Conservation (phyloP, 2,329 filamentous ascomycete species). For the Albophoma yamanashiensis region DNA sequence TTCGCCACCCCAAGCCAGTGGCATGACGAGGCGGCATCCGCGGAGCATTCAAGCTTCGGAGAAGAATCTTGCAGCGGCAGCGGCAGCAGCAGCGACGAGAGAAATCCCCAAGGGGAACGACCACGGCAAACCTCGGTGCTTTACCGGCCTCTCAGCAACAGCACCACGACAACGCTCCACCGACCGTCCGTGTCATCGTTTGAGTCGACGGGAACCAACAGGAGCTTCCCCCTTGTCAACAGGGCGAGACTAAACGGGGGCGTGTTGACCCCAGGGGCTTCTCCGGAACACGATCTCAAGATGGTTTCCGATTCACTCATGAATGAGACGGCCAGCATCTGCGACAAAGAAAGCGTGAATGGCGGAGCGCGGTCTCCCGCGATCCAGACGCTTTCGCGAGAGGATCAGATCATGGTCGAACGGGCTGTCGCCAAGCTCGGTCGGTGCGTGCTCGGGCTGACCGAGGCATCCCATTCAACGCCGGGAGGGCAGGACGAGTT, state of each 20-base stretch:
- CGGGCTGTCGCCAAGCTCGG: conserved; percentile 48
- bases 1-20: conserved; percentile 10
- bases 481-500: conserved; percentile 53
- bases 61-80: conserved; percentile 6
- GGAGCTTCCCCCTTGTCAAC: conserved; percentile 52
- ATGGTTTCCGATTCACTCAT: conserved; percentile 37
- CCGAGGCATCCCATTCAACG: conserved; percentile 41
- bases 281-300: conserved; percentile 37
- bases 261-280: conserved; percentile 35
- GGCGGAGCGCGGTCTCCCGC: conserved; percentile 24
- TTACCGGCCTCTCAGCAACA: conserved; percentile 31
- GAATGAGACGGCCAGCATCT: conserved; percentile 33
- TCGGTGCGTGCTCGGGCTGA: conserved; percentile 47
- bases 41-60: conserved; percentile 14
- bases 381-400: conserved; percentile 36
- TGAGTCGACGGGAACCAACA: conserved; percentile 46
- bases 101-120: conserved; percentile 5
- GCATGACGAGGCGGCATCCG: conserved; percentile 9
- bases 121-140: conserved; percentile 23
- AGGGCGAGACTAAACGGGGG: conserved; percentile 35
- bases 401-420: conserved; percentile 51
- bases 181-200: conserved; percentile 47
- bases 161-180: conserved; percentile 28
- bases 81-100: conserved; percentile 13
- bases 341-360: conserved; percentile 20